Percentiles rank a stretch among this genome's conserved stretches.
These are phyloP conservation scores for Pyrus betulifolia DNA, from an alignment of 306 rosid species.

Conservation along the genomic window DNA sequence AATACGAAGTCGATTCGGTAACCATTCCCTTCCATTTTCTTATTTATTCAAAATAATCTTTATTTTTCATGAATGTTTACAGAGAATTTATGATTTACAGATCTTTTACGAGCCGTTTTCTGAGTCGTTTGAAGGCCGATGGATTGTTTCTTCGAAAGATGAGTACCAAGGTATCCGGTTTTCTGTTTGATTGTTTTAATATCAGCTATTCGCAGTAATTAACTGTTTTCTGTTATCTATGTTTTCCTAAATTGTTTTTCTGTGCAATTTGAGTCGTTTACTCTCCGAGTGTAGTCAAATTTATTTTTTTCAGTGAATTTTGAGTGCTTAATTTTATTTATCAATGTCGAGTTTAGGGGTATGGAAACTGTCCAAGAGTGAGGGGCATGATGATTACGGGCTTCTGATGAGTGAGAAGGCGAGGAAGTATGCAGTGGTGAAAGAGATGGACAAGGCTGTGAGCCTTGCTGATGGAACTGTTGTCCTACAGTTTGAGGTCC, in stretches of 20 bases:
- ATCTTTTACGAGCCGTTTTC: slow-evolving; percentile 56
- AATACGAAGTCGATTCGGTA: neutral
- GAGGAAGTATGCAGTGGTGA: slow-evolving; percentile 78
- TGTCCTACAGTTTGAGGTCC: slow-evolving; percentile 82
- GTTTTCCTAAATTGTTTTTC: neutral
- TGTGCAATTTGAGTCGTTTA: too few relatives aligned
- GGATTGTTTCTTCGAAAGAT: slow-evolving; percentile 48
- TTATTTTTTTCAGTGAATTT: neutral
- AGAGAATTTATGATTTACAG: neutral
- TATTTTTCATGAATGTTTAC: neutral
- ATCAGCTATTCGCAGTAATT: neutral
- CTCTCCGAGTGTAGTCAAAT: neutral
- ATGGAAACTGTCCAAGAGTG: slow-evolving; percentile 89
- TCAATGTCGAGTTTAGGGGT: slow-evolving; percentile 41
- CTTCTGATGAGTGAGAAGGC: slow-evolving; percentile 86
- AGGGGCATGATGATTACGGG: slow-evolving; percentile 86
- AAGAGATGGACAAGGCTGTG: slow-evolving; percentile 53
- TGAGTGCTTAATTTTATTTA: neutral
- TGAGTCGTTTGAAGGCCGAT: slow-evolving; percentile 42
- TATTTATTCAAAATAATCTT: neutral
- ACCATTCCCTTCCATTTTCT: neutral
- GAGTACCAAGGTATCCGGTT: slow-evolving; percentile 35
- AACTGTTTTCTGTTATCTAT: too few relatives aligned
- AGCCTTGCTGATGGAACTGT: slow-evolving; percentile 54
- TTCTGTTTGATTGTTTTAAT: too few relatives aligned